Evolutionary conservation across 2,329 filamentous ascomycete genomes (phyloP), one percentile per base, ranked within the genome.

Genomic region (Pseudogymnoascus sp.): DNA sequence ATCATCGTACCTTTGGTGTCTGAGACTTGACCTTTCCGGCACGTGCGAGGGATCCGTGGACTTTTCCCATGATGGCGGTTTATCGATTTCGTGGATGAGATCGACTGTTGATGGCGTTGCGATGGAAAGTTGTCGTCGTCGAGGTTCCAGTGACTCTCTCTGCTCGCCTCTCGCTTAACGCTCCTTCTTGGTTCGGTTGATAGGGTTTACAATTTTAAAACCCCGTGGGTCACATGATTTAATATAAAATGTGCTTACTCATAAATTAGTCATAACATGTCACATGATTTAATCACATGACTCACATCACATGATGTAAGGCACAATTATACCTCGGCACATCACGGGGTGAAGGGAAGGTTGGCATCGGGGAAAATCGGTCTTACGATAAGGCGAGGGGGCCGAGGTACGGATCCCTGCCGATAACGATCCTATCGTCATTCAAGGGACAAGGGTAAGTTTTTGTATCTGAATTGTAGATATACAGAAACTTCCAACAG

Each of bases 11-110:
- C 87, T 93, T 93, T 76, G 90, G 90, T 74, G 90, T 93, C 82
- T 93, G 90, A 82, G 90, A 93, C 89, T 96, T 96, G 88, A 96
- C 92, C 87, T 96, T 96, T 84, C 91, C 91, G 83, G 90, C 91
- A 91, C 91, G 90, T 80, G 90, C 90, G 81, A 95, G 89, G 78
- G 90, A 95, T 80, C 90, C 90, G 88, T 93, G 90, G 81, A 93
- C 90, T 84, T 93, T 93, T 83, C 90, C 90, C 90, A 93, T 93
- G 80, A 79, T 89, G 81, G 82, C 72, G 71, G 68, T 73, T 74
- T 73, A 73, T 73, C 70, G 70, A 69, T 44, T 64, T 56, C 50
- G 50, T 56, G 50, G 50, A 56, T 56, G 50, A 56, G 50, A 56
- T 56, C 50, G 50, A 56, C 50, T 56, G 50, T 56, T 56, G 50